Percentiles rank a stretch among this genome's conserved stretches.
phyloP scores from a whole-genome alignment of 352 stramenopile species.

The Lagenidium sp. region DNA sequence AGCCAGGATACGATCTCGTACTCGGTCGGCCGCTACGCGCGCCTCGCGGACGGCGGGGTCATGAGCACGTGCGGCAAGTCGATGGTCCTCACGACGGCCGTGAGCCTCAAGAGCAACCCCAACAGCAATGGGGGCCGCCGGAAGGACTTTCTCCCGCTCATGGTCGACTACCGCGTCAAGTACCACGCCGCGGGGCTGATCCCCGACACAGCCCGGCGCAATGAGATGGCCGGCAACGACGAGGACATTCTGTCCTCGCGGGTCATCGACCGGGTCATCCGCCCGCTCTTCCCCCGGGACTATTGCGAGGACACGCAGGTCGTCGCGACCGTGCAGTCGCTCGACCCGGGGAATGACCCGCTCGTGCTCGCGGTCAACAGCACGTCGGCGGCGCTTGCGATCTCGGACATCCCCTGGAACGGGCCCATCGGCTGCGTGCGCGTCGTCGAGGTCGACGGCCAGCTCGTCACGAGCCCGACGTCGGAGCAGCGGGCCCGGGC shows the following conservation, averaged over 20 bases:
- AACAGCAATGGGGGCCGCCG: constrained; percentile 28
- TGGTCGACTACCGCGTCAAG: constrained; percentile 92
- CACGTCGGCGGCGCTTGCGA: constrained; percentile 73
- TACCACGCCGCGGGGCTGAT: constrained; percentile 83
- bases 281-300: constrained; percentile 91
- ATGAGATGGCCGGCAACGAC: constrained; percentile 88
- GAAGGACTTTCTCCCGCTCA: constrained; percentile 86
- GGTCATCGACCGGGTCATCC: constrained; percentile 94
- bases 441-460: constrained; percentile 73
- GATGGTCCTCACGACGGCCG: constrained; percentile 80
- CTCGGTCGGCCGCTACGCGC: constrained; percentile 70
- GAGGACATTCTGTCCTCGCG: constrained; percentile 95
- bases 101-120: constrained; percentile 31
- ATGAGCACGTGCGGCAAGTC: constrained; percentile 76
- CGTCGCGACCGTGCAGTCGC: constrained; percentile 83
- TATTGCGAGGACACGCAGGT: constrained; percentile 96
- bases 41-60: constrained; percentile 79
- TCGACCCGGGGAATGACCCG: constrained; percentile 78
- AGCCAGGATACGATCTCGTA: constrained; percentile 47
- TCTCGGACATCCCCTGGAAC: constrained; percentile 86
- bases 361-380: constrained; percentile 87
- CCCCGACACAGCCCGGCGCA: constrained; percentile 76
- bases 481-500: constrained; percentile 50
- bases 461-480: constrained; percentile 91
- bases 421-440: constrained; percentile 87